Conservation (phyloP, 805 yeast species). For the Lipomyces orientalis region DNA sequence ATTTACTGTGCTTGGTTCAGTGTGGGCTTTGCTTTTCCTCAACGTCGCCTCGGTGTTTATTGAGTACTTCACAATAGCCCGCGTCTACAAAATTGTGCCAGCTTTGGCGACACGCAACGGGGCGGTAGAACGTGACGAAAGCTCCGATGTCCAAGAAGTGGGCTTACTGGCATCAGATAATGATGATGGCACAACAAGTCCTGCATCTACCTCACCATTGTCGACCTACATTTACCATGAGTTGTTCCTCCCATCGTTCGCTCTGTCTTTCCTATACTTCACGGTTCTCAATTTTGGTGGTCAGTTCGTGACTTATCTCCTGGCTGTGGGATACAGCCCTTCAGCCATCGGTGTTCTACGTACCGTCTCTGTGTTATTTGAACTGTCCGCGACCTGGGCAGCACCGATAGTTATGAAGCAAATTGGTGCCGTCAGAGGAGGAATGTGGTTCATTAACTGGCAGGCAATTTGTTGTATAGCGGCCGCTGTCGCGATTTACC, state of each 20-base stretch:
- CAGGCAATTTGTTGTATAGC: slow-evolving; percentile 44
- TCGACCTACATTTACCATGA: slow-evolving; percentile 41
- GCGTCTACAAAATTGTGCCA: slow-evolving; percentile 46
- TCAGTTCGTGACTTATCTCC: slow-evolving; percentile 48
- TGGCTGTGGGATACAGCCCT: slow-evolving; percentile 45
- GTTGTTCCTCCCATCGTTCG: slow-evolving; percentile 45
- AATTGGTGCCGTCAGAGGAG: slow-evolving; percentile 46
- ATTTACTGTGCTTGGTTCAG: slow-evolving; percentile 40
- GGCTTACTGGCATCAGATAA: slow-evolving; percentile 7
- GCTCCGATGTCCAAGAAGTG: neutral
- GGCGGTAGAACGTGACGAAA: slow-evolving; percentile 13
- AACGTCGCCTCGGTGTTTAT: slow-evolving; percentile 44
- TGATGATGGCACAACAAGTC: neutral
- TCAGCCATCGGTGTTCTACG: slow-evolving; percentile 46
- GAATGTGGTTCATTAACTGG: slow-evolving; percentile 43
- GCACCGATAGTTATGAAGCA: slow-evolving; percentile 43
- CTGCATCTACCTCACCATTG: slow-evolving; percentile 19
- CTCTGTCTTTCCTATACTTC: slow-evolving; percentile 45
- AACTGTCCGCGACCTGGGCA: slow-evolving; percentile 45
- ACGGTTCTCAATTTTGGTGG: slow-evolving; percentile 51
- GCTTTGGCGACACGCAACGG: slow-evolving; percentile 33
- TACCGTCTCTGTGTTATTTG: slow-evolving; percentile 46
- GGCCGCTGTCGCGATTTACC: slow-evolving; percentile 40
- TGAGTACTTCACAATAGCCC: slow-evolving; percentile 47
- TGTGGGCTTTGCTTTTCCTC: slow-evolving; percentile 42